A percentile compares a stretch with the other conserved stretches of the same genome.
phyloP scores from a whole-genome alignment of 306 rosid genomes.

The Dryas octopetala region DNA sequence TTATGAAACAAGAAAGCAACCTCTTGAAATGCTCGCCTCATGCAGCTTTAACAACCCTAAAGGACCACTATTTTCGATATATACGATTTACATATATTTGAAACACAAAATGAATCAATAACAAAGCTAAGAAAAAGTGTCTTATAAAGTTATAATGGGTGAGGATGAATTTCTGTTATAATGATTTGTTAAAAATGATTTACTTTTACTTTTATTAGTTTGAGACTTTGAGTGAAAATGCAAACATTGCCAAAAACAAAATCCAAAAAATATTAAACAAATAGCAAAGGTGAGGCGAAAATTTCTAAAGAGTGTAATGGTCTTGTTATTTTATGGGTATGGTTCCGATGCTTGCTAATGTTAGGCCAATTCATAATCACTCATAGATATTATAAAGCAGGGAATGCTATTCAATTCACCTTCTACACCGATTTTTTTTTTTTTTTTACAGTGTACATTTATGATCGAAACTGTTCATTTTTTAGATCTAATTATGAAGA shows the following conservation, averaged over 20 bases:
- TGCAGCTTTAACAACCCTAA: background rate
- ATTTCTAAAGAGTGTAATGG: background rate
- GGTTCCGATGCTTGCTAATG: background rate
- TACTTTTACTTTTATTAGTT: too few species aligned
- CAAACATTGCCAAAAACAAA: background rate
- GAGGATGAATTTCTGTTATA: background rate
- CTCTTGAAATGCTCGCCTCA: constrained; percentile 8
- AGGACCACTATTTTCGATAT: background rate
- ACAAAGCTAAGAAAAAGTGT: too few species aligned
- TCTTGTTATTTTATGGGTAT: background rate
- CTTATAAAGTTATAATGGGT: too few species aligned
- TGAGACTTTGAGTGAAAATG: too few species aligned
- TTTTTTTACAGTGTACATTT: too few species aligned
- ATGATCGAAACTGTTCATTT: too few species aligned
- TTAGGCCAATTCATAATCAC: background rate
- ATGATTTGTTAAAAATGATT: background rate
- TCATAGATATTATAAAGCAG: background rate
- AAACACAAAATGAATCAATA: too few species aligned
- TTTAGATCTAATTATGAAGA: too few species aligned
- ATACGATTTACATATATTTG: too few species aligned
- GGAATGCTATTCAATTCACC: too few species aligned
- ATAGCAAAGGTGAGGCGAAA: background rate
- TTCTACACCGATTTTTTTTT: too few species aligned
- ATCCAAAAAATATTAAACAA: background rate
- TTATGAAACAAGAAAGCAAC: constrained; percentile 23